Evolutionary conservation across 225 moss, liverwort and hornwort genomes (phyloP), one percentile per base, ranked within the genome.

Genomic region (Ulota crispa): DNA sequence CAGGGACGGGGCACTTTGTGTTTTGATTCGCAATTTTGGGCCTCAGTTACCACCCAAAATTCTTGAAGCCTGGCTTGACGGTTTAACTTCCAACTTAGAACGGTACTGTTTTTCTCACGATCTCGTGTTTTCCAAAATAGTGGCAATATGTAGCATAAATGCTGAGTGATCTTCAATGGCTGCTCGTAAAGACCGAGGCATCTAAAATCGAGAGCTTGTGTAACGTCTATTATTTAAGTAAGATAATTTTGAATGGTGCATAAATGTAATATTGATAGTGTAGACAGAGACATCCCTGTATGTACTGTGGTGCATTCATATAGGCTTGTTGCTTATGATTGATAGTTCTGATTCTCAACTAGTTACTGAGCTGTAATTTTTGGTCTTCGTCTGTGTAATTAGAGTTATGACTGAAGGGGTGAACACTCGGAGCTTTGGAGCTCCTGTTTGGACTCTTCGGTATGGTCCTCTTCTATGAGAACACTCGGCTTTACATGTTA

Each of bases 1-100:
- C 85, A 97, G 97, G 97, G 82, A 85, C 84, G 94, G 92, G 80
- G 99, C 96, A 45, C 89, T 99, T 85, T 99, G 95, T 81, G 70
- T 94, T 50, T 82, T 93, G 18, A 81, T 94, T 60, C 88, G 89
- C 65, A 91, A 89, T 72, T 94, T 87, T 89, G 96, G 99, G 73
- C 66, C 78, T 67, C 89, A 76, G 79, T 70, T 99, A 67, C 76
- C 95, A 24, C 7, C 82, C 16, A 83, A 61, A 24, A 72, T 83
- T 64, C 84, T 92, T 55, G 81, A 87, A 66, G 88, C 85, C 45
- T 96, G 94, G 93, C 94, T 96, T 52, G 93, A 93, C 77, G 91
- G 92, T 37, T 87, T 99, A 85, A 85, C 89, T 82, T 81, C 86
- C 34, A 92, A 83, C 73, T 83, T 99, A 68, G 94, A 99, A 79